Base-by-base conservation (phyloP, 139 green algal genomes). In the Chlorella sp. region DNA sequence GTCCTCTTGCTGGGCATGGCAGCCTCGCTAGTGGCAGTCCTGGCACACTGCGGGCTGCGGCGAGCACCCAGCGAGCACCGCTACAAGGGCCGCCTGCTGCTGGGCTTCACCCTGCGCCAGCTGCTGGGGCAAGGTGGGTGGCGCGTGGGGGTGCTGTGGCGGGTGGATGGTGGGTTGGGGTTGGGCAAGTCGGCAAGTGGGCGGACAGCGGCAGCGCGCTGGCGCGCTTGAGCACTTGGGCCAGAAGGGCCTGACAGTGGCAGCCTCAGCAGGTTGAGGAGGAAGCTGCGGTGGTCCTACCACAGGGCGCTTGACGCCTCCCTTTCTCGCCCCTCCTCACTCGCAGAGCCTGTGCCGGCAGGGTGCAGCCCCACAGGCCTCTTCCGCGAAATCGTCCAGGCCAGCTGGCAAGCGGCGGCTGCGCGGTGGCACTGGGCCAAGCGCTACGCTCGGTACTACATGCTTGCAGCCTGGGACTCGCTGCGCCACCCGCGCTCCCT, bases 21-120 rank as follows among this genome's bases (percentile, higher is more conserved):
- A 14, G 43, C 79, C 28, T 48, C 73, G 22, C 22, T 56, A 16
- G 48, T 82, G 51, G 36, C 70, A 22, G 67, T 84, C 43, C 38
- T 84, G 62, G 26, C n/a, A 64, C 86, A 90, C 81, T 73, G 74
- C 24, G 51, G 36, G 22, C 46, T 74, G 44, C 74, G 81, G 24
- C 58, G 60, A 0, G 80, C 82, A 24, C 62, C 75, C 40, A 85
- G 69, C n/a, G 86, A 89, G 80, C 24, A 32, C 2, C 73, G 73
- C 14, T 40, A 64, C 62, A 60, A 84, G 51, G 81, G 60, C 41
- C 73, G 81, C 9, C 46, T 70, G 67, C 65, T 24, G 73, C 72
- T 80, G 72, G 81, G 54, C 2, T 85, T 80, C 54, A 68, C 54
- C 8, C 69, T 60, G 81, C 64, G 14, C 30, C 81, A 82, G 43